These are phyloP conservation scores for Populus tomentosa DNA, from an alignment of 441 rosid genomes.

Conservation along the genomic window DNA sequence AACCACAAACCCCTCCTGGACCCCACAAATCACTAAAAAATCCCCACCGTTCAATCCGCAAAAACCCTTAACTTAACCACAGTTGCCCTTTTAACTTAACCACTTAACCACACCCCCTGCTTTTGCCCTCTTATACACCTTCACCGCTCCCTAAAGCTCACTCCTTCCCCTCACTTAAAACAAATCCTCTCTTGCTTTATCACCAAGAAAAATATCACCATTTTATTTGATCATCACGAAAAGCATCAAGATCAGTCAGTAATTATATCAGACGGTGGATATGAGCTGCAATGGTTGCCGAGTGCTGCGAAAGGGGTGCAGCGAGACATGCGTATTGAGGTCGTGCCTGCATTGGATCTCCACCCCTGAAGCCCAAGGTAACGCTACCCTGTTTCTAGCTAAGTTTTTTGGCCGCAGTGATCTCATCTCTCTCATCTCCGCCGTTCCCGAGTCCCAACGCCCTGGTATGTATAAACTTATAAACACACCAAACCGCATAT, in stretches of 20 bases:
- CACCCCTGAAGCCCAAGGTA: constrained; percentile 49
- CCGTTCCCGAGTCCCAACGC: constrained; percentile 47
- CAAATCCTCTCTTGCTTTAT: neutral
- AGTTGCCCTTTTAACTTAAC: constrained; percentile 12
- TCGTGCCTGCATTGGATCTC: constrained; percentile 54
- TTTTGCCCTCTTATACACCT: neutral
- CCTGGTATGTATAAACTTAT: constrained; percentile 29
- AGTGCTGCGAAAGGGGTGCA: constrained; percentile 59
- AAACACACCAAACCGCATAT: neutral
- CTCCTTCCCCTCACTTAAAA: neutral
- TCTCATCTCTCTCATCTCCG: constrained; percentile 50
- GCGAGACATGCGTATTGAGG: constrained; percentile 41
- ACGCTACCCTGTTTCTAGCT: constrained; percentile 64
- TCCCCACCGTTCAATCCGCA: constrained; percentile 24
- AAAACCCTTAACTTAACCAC: constrained; percentile 26
- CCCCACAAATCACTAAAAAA: constrained; percentile 14
- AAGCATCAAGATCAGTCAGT: neutral
- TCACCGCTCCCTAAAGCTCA: neutral
- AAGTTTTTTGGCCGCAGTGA: constrained; percentile 67
- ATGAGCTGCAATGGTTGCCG: constrained; percentile 76
- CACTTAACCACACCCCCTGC: neutral
- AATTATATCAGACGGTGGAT: constrained; percentile 5
- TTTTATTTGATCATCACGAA: neutral
- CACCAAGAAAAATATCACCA: constrained; percentile 9
- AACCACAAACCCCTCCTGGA: constrained; percentile 1